Base-by-base conservation (phyloP, 2,329 filamentous ascomycete genomes). In the Alternaria panax region DNA sequence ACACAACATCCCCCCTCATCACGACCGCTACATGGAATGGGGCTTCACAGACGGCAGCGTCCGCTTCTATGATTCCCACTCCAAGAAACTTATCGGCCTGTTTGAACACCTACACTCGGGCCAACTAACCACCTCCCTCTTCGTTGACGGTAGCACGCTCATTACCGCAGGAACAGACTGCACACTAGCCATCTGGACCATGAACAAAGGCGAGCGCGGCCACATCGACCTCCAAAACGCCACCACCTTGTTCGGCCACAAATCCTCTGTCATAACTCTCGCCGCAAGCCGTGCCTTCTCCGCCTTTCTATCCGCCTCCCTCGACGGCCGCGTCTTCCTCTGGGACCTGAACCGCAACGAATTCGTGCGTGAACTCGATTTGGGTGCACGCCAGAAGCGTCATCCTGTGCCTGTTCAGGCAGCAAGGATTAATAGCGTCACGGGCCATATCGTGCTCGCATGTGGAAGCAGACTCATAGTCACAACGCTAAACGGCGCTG, bases 61-160 rank as follows among this genome's bases (percentile, higher is more conserved):
- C 27, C 90, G 95, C 4, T 98, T 99, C 82, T 97, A 92, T 80
- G 87, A 90, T 55, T 88, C 90, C 47, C 92, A 97, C 66, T 92
- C 87, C 58, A 89, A 92, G 72, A 93, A 92, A 82, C 83, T 91
- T 22, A 87, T 96, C 34, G 94, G 94, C 0, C 85, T 97, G 18
- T 97, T 94, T 73, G 95, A 99, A 77, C 96, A 98, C 73, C 83
- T 97, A 2, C 95, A 99, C 75, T 90, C 94, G 57, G 93, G 93
- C 5, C 93, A 97, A 74, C 86, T 99, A 27, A 94, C 93, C 0
- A 89, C 88, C 55, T 89, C 92, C 1, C 83, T 90, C 12, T 95
- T 98, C 74, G 92, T 92, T 0, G 94, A 97, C 75, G 94, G 92
- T 16, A 92, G 91, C 70, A 97, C 92, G 0, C 84, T 99, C 20